Percentiles rank a stretch among this genome's conserved stretches.
Conservation (phyloP, 106 monocot species). For the Platanthera zijinensis region DNA sequence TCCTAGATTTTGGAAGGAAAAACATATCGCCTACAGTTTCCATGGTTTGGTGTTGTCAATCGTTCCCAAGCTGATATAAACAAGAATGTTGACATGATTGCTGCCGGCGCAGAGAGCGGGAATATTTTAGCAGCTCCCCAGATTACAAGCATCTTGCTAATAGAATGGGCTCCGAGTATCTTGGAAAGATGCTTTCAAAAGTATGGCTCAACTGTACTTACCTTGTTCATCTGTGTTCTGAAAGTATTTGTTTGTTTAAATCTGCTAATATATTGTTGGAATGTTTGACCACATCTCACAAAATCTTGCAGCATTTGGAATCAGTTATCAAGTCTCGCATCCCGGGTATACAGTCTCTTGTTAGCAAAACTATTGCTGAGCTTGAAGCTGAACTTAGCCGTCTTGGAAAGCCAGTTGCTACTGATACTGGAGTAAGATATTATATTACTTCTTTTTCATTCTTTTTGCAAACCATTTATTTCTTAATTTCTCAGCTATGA, state of each 20-base stretch:
- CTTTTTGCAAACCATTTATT: not conserved
- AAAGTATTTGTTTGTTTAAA: not conserved
- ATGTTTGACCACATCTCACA: not conserved
- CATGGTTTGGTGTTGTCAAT: conserved; percentile 65
- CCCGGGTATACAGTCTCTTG: conserved; percentile 89
- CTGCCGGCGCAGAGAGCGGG: conserved; percentile 59
- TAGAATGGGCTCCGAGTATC: conserved; percentile 61
- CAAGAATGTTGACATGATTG: conserved; percentile 69
- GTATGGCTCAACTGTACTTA: conserved; percentile 6
- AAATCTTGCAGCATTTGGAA: conserved; percentile 83
- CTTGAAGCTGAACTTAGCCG: conserved; percentile 81
- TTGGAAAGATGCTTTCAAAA: conserved; percentile 64
- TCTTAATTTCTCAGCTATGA: not conserved
- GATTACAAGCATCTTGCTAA: conserved; percentile 63
- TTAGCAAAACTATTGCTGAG: conserved; percentile 79
- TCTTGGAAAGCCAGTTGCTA: conserved; percentile 87
- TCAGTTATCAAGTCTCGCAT: conserved; percentile 93
- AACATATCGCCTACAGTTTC: conserved; percentile 43
- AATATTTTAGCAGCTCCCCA: conserved; percentile 52
- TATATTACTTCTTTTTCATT: not conserved
- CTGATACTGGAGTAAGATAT: conserved; percentile 84
- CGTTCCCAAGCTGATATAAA: conserved; percentile 65
- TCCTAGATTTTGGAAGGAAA: conserved; percentile 57
- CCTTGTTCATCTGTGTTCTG: not conserved
- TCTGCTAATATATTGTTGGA: not conserved